Base-by-base conservation (phyloP, 2,329 filamentous ascomycete species). In the Fusarium kyushuense region DNA sequence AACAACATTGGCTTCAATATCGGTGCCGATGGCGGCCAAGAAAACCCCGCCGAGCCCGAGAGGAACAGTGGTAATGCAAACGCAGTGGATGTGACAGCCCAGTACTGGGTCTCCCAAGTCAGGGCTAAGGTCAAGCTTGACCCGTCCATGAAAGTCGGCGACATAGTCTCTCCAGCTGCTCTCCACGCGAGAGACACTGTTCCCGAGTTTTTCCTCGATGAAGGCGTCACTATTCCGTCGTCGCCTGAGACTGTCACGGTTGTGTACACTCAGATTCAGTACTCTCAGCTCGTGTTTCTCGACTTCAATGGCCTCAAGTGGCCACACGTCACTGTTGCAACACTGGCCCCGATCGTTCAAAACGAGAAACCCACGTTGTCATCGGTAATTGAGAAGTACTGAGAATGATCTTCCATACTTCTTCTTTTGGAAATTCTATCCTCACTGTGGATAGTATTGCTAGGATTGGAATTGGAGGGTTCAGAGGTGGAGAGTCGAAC, bases 281-380 rank as follows among this genome's bases (percentile, higher is more conserved):
- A 54, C 11, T 54, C 52, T 17, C 52, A 54, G 40, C 36, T 33
- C 10, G 52, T 54, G 0, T 54, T 54, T 12, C 16, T 54, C 1
- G 52, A 54, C 5, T 54, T 54, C 7, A 36, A 47, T 7, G 52
- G 52, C 6, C 6, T 54, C 1, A 54, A 33, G 21, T 54, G 52
- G 52, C 52, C 52, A 4, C 52, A 54, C 21, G 51, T 54, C 16
- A 54, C 40, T 21, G 51, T 54, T 29, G 38, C 51, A 9, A 54
- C 51, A 5, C 38, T 54, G 19, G 40, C 51, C 25, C 38, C 40
- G 2, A 11, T 35, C 10, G 51, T 45, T n/a, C n/a, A n/a, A n/a
- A n/a, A n/a, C n/a, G n/a, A n/a, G n/a, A n/a, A n/a, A n/a, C n/a
- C n/a, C n/a, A n/a, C n/a, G n/a, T n/a, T n/a, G n/a, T n/a, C n/a